Evolutionary conservation across 2,329 filamentous ascomycete genomes (phyloP), one percentile per base, ranked within the genome.

Genomic region (Fusarium tricinctum): DNA sequence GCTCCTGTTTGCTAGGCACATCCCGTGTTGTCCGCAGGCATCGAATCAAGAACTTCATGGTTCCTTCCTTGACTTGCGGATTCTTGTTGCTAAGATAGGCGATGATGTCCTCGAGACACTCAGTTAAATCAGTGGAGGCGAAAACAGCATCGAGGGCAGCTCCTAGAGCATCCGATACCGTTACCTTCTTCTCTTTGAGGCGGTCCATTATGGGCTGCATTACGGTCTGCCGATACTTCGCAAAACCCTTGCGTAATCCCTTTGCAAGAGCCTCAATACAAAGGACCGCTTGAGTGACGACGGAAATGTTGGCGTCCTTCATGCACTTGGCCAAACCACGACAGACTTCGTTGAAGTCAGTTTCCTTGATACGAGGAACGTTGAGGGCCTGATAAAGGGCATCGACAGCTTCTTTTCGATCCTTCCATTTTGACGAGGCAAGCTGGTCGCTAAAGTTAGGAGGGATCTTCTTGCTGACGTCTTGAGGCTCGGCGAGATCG

Each of bases 291-390:
- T 96, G 91, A 3, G 92, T 96, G 20, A 97, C 96, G 48, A 98
- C 96, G 7, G 93, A 91, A 71, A 99, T 91, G 76, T 99, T 99
- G 73, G 97, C 96, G 73, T 99, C 97, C 80, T 99, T 99, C 96
- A 99, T 99, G 73, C 89, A 93, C 80, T 98, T 99, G 44, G 96
- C 95, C 55, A 98, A 85, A 6, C 89, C 91, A 63, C 92, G 88
- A 57, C 92, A 89, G 70, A 98, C 86, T 73, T 98, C 95, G 77
- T 91, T 88, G 75, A 94, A 98, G 55, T 93, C 91, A 8, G 89
- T 92, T 72, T 98, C 95, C 78, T 97, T 97, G 78, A 99, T 97
- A 65, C 91, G 88, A 15, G 95, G 94, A 40, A 97, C 91, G 73
- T 97, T 97, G 56, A 97, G 80, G 5, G 89, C 85, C 15, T 87